These are phyloP conservation scores for Bertia moriformis DNA, from an alignment of 2,329 filamentous ascomycete genomes.

Conservation along the genomic window DNA sequence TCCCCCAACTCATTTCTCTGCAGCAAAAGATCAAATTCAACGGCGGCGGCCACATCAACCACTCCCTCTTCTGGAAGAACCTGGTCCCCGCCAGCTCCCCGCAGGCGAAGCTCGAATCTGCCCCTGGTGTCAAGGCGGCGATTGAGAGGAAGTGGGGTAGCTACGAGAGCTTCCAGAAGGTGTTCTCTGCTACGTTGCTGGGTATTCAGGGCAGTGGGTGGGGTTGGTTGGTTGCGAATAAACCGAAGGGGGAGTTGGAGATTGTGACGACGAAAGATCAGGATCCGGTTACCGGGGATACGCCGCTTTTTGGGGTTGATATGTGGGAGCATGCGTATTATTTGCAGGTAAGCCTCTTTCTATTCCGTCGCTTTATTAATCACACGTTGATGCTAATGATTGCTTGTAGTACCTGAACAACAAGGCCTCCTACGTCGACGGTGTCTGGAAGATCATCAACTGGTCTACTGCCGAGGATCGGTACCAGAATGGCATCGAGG, in stretches of 20 bases:
- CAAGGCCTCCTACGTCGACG: constrained; percentile 33
- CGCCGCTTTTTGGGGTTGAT: constrained; percentile 44
- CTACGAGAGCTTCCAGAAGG: constrained; percentile 46
- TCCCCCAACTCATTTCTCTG: constrained; percentile 35
- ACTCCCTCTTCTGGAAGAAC: constrained; percentile 55
- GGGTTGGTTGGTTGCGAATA: constrained; percentile 46
- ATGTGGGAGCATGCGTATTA: constrained; percentile 52
- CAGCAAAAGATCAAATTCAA: constrained; percentile 48
- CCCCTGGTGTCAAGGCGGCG: constrained; percentile 23
- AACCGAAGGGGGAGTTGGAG: constrained; percentile 29
- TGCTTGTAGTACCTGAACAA: constrained; percentile 28
- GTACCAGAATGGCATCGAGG: constrained; percentile 13
- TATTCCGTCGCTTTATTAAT: background rate
- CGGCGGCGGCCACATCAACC: constrained; percentile 55
- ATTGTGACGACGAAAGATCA: constrained; percentile 53
- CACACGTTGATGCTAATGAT: background rate
- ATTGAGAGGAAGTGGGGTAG: constrained; percentile 57
- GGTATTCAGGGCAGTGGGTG: constrained; percentile 53
- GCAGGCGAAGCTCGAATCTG: background rate
- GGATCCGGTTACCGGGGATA: constrained; percentile 34
- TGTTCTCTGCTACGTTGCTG: constrained; percentile 44
- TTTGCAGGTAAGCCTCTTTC: constrained; percentile 20
- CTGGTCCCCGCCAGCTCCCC: constrained; percentile 24
- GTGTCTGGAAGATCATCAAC: constrained; percentile 37
- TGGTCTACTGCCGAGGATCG: constrained; percentile 32